Evolutionary conservation across 192 early-diverging fungal genomes (phyloP).

Genomic region (Linnemannia exigua): DNA sequence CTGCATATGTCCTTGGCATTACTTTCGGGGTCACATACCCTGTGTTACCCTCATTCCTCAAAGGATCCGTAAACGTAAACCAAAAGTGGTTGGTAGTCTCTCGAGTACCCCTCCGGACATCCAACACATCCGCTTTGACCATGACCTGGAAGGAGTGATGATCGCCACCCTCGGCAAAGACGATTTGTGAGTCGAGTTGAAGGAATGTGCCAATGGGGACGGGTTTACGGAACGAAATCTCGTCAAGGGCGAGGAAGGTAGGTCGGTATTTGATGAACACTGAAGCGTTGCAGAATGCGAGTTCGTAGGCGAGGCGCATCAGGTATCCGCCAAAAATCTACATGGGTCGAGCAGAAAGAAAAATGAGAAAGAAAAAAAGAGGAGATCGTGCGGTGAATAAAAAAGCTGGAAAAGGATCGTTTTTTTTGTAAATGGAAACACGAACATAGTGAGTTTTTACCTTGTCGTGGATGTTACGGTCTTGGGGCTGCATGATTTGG

Average conservation of each 20-base stretch:
- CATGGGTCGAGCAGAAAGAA: conserved; percentile 59
- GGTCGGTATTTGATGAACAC: conserved; percentile 74
- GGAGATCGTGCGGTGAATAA: background rate
- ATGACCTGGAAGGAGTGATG: conserved; percentile 76
- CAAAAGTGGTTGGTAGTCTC: conserved; percentile 92
- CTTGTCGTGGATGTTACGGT: conserved; percentile 63
- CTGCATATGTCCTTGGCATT: conserved; percentile 86
- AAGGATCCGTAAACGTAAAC: conserved; percentile 78
- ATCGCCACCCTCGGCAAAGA: conserved; percentile 73
- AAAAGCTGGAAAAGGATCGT: background rate
- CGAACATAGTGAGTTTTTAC: background rate
- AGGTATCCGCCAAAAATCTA: conserved; percentile 82
- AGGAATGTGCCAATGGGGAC: conserved; percentile 88
- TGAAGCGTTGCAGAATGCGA: conserved; percentile 83
- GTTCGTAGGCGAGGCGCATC: conserved; percentile 90
- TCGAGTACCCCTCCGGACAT: conserved; percentile 68
- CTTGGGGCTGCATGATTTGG: conserved; percentile 78
- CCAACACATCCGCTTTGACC: conserved; percentile 84
- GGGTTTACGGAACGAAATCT: conserved; percentile 86
- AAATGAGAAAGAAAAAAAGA: background rate
- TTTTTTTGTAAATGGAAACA: background rate
- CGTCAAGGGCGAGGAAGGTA: conserved; percentile 75
- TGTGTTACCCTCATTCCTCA: background rate
- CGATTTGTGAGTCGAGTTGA: conserved; percentile 80
- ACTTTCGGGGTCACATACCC: conserved; percentile 64